Evolutionary conservation across 441 rosid species (phyloP).

Genomic region (Gossypium schwendimanii): DNA sequence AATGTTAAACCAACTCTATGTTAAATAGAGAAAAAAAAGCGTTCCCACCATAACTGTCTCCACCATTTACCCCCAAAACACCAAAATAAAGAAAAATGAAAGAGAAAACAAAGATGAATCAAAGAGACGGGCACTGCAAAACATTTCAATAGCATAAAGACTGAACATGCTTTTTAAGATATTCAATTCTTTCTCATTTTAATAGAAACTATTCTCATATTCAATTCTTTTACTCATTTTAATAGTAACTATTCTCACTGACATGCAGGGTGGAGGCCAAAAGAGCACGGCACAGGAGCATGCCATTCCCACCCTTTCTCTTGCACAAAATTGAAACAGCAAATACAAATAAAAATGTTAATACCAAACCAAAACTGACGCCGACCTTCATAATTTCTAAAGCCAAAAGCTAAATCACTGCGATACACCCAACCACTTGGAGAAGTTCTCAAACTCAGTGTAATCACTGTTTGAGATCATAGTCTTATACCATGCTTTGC

Average conservation of each 20-base stretch:
- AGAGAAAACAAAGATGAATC: background rate
- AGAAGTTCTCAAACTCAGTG: conserved; percentile 85
- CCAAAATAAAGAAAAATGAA: background rate
- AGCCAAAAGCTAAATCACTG: conserved; percentile 41
- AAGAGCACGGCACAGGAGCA: background rate
- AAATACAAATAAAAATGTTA: background rate
- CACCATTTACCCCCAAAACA: background rate
- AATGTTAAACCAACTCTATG: too few relatives aligned
- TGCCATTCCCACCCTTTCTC: background rate
- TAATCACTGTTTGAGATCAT: conserved; percentile 91
- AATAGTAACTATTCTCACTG: background rate
- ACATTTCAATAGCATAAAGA: background rate
- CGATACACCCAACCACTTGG: conserved; percentile 84
- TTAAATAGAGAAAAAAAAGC: too few relatives aligned
- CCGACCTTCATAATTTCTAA: background rate
- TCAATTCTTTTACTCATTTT: background rate
- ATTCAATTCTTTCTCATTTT: background rate
- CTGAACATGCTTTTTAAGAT: background rate
- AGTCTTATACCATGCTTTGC: conserved; percentile 85
- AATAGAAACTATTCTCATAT: background rate
- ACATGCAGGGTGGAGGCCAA: background rate
- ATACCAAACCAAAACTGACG: background rate
- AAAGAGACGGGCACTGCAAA: background rate
- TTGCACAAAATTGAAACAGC: background rate
- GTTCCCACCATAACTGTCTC: too few relatives aligned